A percentile compares a stretch with the other conserved stretches of the same genome.
Evolutionary conservation across 2,329 filamentous ascomycete genomes (phyloP).

Genomic region (Tolypocladium album): DNA sequence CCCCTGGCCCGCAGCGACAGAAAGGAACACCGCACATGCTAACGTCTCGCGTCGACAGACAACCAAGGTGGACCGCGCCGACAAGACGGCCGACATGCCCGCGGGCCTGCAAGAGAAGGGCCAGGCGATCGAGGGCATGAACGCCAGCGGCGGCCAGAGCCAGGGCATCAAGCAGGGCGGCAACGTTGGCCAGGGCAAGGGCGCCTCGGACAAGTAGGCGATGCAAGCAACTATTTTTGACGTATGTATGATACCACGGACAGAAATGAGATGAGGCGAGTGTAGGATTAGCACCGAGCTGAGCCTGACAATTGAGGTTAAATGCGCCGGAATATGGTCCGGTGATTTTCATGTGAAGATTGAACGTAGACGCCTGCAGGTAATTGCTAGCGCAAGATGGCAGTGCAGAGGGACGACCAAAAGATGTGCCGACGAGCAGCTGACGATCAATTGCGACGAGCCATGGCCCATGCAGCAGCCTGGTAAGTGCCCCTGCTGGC

Average conservation of each 20-base stretch:
- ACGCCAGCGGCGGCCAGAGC: constrained; percentile 33
- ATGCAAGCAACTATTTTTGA: background rate
- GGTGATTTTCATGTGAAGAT: too few relatives aligned
- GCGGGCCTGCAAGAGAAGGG: constrained; percentile 32
- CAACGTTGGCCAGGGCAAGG: constrained; percentile 29
- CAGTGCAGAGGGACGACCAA: too few relatives aligned
- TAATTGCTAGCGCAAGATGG: too few relatives aligned
- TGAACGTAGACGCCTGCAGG: background rate
- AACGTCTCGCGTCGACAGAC: constrained; percentile 10
- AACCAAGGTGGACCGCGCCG: constrained; percentile 30
- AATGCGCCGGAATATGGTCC: background rate
- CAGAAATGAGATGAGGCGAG: background rate
- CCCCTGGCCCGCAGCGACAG: background rate
- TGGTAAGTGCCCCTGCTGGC: too few relatives aligned
- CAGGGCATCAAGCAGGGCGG: constrained; percentile 29
- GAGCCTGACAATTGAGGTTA: background rate
- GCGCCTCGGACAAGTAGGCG: constrained; percentile 6
- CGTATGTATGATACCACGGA: background rate
- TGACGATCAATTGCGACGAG: too few relatives aligned
- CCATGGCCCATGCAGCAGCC: too few relatives aligned
- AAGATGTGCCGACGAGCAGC: too few relatives aligned
- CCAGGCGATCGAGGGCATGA: constrained; percentile 23
- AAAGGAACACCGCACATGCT: background rate
- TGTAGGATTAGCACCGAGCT: background rate
- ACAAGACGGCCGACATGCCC: constrained; percentile 38